Evolutionary conservation across 2,329 filamentous ascomycete species (phyloP).

Genomic region (Cladosporium sp.): DNA sequence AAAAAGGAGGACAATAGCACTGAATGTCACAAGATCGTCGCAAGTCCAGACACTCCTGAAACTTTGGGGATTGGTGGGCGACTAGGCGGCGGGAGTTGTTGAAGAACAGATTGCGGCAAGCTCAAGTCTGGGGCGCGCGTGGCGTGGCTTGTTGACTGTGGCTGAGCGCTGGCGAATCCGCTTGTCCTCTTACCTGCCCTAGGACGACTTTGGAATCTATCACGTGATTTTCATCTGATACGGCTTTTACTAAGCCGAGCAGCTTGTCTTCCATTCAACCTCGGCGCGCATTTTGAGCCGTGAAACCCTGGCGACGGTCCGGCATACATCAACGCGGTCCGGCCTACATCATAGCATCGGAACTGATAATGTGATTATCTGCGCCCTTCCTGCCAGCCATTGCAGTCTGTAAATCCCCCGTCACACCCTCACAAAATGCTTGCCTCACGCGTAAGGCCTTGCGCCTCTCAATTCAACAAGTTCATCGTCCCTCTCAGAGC

Average conservation of each 20-base stretch:
- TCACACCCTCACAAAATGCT: slow-evolving; percentile 22
- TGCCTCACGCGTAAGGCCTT: slow-evolving; percentile 48
- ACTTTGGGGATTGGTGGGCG: not conserved
- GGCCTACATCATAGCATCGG: not conserved
- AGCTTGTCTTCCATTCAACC: not conserved
- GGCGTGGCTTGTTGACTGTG: not conserved
- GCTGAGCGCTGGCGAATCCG: no score
- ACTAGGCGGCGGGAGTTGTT: not conserved
- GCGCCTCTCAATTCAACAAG: slow-evolving; percentile 57
- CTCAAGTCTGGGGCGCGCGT: not conserved
- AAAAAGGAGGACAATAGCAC: no score
- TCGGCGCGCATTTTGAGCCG: not conserved
- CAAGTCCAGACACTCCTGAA: slow-evolving; percentile 1
- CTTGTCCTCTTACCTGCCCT: no score
- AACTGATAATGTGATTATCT: not conserved
- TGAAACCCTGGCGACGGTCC: not conserved
- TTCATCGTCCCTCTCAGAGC: slow-evolving; percentile 54
- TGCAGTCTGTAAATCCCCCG: not conserved
- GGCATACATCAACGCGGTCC: not conserved
- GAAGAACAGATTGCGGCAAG: slow-evolving; percentile 9
- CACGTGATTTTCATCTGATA: not conserved
- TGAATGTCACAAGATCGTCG: not conserved
- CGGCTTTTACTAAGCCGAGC: not conserved
- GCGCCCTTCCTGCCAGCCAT: not conserved
- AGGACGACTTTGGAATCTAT: no score